Evolutionary conservation across 2,329 filamentous ascomycete species (phyloP).

Genomic region (Claviceps lovelessii): DNA sequence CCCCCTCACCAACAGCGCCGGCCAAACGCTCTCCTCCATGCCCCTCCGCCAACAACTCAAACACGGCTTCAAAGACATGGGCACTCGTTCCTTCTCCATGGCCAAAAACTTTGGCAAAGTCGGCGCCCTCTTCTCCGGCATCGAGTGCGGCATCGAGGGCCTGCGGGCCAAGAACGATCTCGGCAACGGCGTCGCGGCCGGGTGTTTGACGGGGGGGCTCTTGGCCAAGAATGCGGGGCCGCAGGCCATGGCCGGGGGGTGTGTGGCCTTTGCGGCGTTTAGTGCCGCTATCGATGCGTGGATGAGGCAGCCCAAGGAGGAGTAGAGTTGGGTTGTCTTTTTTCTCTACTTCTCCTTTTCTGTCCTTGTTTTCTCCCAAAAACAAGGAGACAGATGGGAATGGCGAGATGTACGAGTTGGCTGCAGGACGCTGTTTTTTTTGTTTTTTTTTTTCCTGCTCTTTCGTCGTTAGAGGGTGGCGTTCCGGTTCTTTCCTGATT

Average conservation of each 20-base stretch:
- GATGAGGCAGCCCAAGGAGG: slow-evolving; percentile 63
- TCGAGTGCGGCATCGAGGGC: slow-evolving; percentile 92
- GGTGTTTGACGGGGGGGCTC: slow-evolving; percentile 82
- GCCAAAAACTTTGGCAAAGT: slow-evolving; percentile 94
- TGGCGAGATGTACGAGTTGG: not conserved
- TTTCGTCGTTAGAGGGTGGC: no score
- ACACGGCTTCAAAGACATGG: slow-evolving; percentile 89
- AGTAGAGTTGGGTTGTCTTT: slow-evolving; percentile 18
- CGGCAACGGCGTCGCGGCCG: slow-evolving; percentile 71
- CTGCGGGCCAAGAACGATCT: slow-evolving; percentile 88
- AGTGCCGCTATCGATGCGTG: slow-evolving; percentile 83
- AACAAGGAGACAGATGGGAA: not conserved
- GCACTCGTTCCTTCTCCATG: slow-evolving; percentile 61
- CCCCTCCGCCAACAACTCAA: slow-evolving; percentile 74
- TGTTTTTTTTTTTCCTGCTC: no score
- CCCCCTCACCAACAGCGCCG: slow-evolving; percentile 23
- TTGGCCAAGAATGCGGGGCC: slow-evolving; percentile 78
- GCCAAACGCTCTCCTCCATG: slow-evolving; percentile 38
- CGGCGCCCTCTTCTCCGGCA: slow-evolving; percentile 78
- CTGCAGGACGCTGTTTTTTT: not conserved
- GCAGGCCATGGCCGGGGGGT: slow-evolving; percentile 75
- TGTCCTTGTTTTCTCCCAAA: not conserved
- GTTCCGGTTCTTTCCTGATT: not conserved
- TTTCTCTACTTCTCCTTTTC: not conserved
- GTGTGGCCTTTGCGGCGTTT: slow-evolving; percentile 87